Percentiles rank a stretch among this genome's conserved stretches.
These are phyloP conservation scores for Phytophthora rubi DNA, from an alignment of 352 stramenopile species.

Conservation along the genomic window DNA sequence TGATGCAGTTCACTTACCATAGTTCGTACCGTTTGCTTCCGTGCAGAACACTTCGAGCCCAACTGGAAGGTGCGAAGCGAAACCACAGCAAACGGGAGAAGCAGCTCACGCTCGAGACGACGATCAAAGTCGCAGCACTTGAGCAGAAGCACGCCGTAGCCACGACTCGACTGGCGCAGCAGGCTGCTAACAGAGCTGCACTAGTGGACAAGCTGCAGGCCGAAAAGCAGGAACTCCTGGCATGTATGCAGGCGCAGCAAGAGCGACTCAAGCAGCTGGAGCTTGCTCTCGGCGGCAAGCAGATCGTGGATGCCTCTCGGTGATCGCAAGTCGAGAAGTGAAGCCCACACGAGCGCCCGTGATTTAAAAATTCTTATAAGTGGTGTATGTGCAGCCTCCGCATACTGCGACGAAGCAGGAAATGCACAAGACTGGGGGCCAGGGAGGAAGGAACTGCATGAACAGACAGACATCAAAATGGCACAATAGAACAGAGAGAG, in stretches of 20 bases:
- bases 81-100: slow-evolving; percentile 50
- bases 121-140: slow-evolving; percentile 47
- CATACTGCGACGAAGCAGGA: slow-evolving; percentile 39
- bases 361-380: slow-evolving; percentile 25
- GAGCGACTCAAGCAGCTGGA: slow-evolving; percentile 61
- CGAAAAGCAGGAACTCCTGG: slow-evolving; percentile 56
- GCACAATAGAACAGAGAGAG: slow-evolving; percentile 45
- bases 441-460: slow-evolving; percentile 25
- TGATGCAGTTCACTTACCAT: slow-evolving; percentile 20
- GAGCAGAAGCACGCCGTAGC: slow-evolving; percentile 56
- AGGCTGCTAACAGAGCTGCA: slow-evolving; percentile 38
- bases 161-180: slow-evolving; percentile 48
- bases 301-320: slow-evolving; percentile 44
- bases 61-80: slow-evolving; percentile 49
- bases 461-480: slow-evolving; percentile 33
- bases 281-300: slow-evolving; percentile 50
- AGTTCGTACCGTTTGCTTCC: background rate
- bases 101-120: slow-evolving; percentile 55
- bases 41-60: slow-evolving; percentile 47
- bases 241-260: slow-evolving; percentile 43
- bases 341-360: slow-evolving; percentile 18
- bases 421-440: slow-evolving; percentile 20
- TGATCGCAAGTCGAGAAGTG: slow-evolving; percentile 37
- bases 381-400: slow-evolving; percentile 28
- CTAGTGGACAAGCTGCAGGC: slow-evolving; percentile 52